Percentiles rank a stretch among this genome's conserved stretches.
Evolutionary conservation across 23 red algal genomes (phyloP).

Genomic region (Gracilaria domingensis): DNA sequence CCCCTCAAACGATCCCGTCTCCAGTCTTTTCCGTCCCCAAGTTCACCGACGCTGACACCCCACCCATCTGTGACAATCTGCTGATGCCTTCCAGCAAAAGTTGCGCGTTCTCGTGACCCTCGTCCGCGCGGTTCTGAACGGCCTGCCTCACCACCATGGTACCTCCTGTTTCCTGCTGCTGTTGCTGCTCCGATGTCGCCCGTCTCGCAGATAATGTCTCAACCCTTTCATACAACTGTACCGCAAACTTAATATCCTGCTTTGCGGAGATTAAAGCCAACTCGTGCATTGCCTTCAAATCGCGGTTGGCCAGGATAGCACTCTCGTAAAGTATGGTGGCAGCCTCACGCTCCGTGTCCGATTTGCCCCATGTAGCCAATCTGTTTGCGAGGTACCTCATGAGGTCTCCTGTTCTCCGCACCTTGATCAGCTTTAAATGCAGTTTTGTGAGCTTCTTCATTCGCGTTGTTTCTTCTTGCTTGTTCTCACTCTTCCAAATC

Average conservation of each 20-base stretch:
- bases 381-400: constrained; percentile 60
- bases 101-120: constrained; percentile 6
- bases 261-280: constrained; percentile 13
- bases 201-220: background rate
- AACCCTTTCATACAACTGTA: constrained; percentile 11
- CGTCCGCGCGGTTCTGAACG: background rate
- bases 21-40: background rate
- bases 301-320: constrained; percentile 57
- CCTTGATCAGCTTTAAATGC: constrained; percentile 41
- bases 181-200: background rate
- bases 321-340: constrained; percentile 61
- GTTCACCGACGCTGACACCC: background rate
- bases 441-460: constrained; percentile 37
- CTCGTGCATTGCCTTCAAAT: constrained; percentile 51
- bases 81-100: constrained; percentile 8
- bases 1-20: background rate
- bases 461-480: constrained; percentile 18
- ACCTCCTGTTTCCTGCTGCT: background rate
- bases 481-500: constrained; percentile 36
- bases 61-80: background rate
- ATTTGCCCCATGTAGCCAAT: constrained; percentile 50
- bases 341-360: constrained; percentile 14
- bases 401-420: constrained; percentile 34
- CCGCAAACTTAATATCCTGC: constrained; percentile 26
- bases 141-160: background rate